Evolutionary conservation across 257 asterid genomes (phyloP), one percentile per base, ranked within the genome.

Genomic region (Nicotiana benthamiana): DNA sequence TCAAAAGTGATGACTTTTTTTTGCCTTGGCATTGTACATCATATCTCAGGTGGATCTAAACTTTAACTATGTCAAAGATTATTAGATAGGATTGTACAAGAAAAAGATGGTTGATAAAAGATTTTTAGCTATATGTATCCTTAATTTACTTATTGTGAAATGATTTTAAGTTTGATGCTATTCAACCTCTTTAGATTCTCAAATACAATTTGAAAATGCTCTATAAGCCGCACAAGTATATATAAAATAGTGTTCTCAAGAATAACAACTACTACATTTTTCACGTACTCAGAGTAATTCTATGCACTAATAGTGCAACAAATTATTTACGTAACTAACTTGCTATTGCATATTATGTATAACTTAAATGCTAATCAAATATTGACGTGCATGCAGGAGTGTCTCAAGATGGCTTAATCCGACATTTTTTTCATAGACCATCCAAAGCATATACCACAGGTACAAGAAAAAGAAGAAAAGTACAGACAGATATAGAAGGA

Each of bases 361-460:
- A 40, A 40, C 48, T 40, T 40, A 40, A 66, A n/a, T 48, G 28
- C 2, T 8, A 40, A 15, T 53, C 60, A 53, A 53, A 13, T 18
- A 54, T 36, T 40, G 12, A 2, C 6, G 66, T 76, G 26, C 61
- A 87, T 76, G 26, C 61, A 87, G 90, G 86, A 52, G 89, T 84
- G 22, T 82, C 84, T 79, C 82, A 81, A 83, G 90, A 87, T 79
- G 89, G 90, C 6, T 68, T 82, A 82, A 80, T 87, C 20, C 79
- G 87, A 59, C 89, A 87, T 84, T 87, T 85, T 74, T 87, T 87
- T 57, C 90, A 87, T 67, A 80, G 90, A 79, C 90, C 90, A 1
- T 87, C 90, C 9, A 87, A 86, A 75, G 90, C 90, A 12, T 87
- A 87, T n/a, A 86, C 90, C 2, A 87, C 89, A 0, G 90, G 90